These are phyloP conservation scores for Tylopilus subfusipes DNA, from an alignment of 768 basidiomycete species.

Conservation along the genomic window DNA sequence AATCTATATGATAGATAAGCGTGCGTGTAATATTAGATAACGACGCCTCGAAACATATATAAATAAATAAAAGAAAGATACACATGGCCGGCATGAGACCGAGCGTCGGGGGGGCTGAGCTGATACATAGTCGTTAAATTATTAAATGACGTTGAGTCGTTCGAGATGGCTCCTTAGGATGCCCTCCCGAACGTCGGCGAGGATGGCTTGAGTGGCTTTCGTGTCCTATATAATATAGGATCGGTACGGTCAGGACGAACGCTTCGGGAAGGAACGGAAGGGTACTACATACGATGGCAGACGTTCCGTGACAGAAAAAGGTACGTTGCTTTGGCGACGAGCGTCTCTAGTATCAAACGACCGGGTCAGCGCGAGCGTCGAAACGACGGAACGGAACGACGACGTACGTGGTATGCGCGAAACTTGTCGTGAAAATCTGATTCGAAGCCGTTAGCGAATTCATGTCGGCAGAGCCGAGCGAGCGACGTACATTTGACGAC, in stretches of 20 bases:
- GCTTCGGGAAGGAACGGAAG: background rate
- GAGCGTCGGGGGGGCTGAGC: no score
- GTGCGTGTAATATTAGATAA: no score
- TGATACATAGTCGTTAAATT: no score
- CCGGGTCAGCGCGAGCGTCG: background rate
- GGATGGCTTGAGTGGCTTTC: conserved; percentile 35
- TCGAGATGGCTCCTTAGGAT: conserved; percentile 34
- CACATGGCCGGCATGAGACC: no score
- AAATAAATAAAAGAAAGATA: no score
- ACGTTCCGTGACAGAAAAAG: conserved; percentile 68
- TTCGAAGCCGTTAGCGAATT: background rate
- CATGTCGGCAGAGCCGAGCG: background rate
- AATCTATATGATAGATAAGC: no score
- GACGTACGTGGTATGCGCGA: conserved; percentile 54
- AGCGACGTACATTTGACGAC: conserved; percentile 59
- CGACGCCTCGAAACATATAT: no score
- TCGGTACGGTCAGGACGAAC: background rate
- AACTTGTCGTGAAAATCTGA: conserved; percentile 73
- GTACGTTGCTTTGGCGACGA: conserved; percentile 54
- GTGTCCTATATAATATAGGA: conserved; percentile 36
- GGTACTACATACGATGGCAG: conserved; percentile 56
- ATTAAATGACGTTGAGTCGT: conserved; percentile 28
- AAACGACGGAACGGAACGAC: background rate
- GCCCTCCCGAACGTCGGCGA: conserved; percentile 43
- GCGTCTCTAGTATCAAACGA: conserved; percentile 42